phyloP scores from a whole-genome alignment of 2,329 filamentous ascomycete genomes.

The Fonsecaea pedrosoi region DNA sequence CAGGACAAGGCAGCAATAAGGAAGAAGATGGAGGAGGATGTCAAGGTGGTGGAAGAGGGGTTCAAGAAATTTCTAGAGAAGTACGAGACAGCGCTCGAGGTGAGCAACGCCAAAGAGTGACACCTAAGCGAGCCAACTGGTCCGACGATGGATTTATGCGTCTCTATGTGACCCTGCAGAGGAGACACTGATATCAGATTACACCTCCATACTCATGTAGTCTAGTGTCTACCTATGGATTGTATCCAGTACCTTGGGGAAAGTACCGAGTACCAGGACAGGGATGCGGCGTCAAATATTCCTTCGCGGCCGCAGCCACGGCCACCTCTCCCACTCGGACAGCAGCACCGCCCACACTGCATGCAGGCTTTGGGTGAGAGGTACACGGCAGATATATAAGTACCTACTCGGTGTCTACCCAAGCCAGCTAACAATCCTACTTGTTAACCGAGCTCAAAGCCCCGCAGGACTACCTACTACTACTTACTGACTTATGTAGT shows the following conservation, averaged over 20 bases:
- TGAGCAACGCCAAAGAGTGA: background rate
- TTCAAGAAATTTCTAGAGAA: constrained; percentile 34
- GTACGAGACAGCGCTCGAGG: constrained; percentile 30
- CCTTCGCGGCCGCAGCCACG: too few relatives aligned
- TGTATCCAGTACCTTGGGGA: background rate
- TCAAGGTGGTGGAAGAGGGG: constrained; percentile 49
- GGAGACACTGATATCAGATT: background rate
- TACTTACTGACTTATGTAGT: too few relatives aligned
- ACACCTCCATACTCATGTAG: background rate
- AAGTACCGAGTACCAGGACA: background rate
- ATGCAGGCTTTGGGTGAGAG: too few relatives aligned
- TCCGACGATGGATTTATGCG: background rate
- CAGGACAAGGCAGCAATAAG: constrained; percentile 47
- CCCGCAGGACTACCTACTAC: too few relatives aligned
- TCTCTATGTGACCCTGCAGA: background rate
- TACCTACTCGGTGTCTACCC: too few relatives aligned
- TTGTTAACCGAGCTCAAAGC: too few relatives aligned
- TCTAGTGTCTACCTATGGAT: too few relatives aligned
- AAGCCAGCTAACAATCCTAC: too few relatives aligned
- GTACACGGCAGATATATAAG: too few relatives aligned
- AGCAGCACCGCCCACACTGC: background rate
- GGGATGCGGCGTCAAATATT: too few relatives aligned
- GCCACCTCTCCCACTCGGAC: background rate
- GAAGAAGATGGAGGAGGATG: constrained; percentile 55
- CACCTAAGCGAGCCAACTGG: too few relatives aligned